Percentiles rank a stretch among this genome's conserved stretches.
phyloP scores from a whole-genome alignment of 2,329 filamentous ascomycete species.

The Cercospora sojina region DNA sequence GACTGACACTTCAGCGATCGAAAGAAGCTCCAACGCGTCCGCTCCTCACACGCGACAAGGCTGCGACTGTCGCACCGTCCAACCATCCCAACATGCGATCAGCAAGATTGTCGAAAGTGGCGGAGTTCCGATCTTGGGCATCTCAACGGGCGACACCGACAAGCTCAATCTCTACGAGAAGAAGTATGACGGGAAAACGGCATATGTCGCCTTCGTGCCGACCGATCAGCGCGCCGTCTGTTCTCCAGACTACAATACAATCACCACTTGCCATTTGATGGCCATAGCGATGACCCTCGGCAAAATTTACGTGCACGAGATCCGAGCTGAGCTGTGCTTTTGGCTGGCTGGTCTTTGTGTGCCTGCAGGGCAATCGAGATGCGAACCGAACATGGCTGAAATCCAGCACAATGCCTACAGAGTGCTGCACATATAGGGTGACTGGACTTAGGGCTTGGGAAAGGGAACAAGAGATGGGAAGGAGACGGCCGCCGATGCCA shows the following conservation, averaged over 20 bases:
- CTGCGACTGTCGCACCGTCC: slow-evolving; percentile 22
- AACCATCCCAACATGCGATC: slow-evolving; percentile 13
- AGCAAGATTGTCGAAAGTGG: slow-evolving; percentile 6
- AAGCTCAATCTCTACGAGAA: slow-evolving; percentile 18
- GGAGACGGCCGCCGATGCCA: neutral
- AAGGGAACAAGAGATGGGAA: neutral
- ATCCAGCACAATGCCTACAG: slow-evolving; percentile 17
- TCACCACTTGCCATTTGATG: slow-evolving; percentile 22
- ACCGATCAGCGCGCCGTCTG: slow-evolving; percentile 7
- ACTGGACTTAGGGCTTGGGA: neutral
- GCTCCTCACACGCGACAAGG: slow-evolving; percentile 16
- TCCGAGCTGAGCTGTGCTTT: slow-evolving; percentile 20
- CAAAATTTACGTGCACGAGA: slow-evolving; percentile 21
- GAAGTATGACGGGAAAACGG: slow-evolving; percentile 5
- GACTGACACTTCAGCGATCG: neutral
- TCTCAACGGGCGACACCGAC: slow-evolving; percentile 19
- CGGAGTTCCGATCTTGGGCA: slow-evolving; percentile 12
- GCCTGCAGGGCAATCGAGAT: neutral
- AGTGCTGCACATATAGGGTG: neutral
- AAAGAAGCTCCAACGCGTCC: slow-evolving; percentile 1
- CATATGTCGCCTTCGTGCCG: slow-evolving; percentile 14
- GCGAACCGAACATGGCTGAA: neutral
- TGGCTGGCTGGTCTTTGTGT: slow-evolving; percentile 18
- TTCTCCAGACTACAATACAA: slow-evolving; percentile 14
- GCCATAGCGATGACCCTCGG: slow-evolving; percentile 19